phyloP scores from a whole-genome alignment of 176 grass and related monocot genomes.

The Cymbopogon citratus region DNA sequence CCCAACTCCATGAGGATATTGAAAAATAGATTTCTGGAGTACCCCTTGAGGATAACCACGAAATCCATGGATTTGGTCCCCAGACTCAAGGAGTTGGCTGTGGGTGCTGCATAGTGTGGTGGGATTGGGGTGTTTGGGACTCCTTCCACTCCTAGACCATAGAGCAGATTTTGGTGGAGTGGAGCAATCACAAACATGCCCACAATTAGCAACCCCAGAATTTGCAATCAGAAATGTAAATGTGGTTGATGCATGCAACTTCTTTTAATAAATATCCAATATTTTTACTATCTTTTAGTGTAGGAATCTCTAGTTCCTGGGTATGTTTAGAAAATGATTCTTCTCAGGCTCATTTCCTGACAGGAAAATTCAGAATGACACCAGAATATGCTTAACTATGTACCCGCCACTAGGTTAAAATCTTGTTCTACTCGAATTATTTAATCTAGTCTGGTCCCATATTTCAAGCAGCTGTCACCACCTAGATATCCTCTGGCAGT shows the following conservation, averaged over 20 bases:
- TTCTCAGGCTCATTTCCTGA: background rate
- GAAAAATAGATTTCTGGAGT: too few species aligned
- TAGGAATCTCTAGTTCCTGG: background rate
- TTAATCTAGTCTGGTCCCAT: background rate
- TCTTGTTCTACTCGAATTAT: background rate
- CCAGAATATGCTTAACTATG: background rate
- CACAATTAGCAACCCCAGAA: background rate
- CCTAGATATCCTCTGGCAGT: background rate
- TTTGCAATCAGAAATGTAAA: background rate
- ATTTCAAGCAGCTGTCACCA: background rate
- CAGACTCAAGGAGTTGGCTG: too few species aligned
- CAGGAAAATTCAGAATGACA: background rate
- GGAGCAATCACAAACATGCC: background rate
- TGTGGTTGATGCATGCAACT: background rate
- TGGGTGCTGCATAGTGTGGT: background rate
- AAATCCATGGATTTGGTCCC: too few species aligned
- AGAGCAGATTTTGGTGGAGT: background rate
- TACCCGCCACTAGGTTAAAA: background rate
- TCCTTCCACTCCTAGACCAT: background rate
- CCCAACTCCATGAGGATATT: too few species aligned
- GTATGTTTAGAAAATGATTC: background rate
- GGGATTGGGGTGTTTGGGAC: background rate
- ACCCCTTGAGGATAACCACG: too few species aligned
- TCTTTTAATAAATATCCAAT: background rate
- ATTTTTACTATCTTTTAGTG: slow-evolving; percentile 1